A percentile compares a stretch with the other conserved stretches of the same genome.
Conservation (phyloP, 768 basidiomycete species). For the Kwoniella bestiolae region DNA sequence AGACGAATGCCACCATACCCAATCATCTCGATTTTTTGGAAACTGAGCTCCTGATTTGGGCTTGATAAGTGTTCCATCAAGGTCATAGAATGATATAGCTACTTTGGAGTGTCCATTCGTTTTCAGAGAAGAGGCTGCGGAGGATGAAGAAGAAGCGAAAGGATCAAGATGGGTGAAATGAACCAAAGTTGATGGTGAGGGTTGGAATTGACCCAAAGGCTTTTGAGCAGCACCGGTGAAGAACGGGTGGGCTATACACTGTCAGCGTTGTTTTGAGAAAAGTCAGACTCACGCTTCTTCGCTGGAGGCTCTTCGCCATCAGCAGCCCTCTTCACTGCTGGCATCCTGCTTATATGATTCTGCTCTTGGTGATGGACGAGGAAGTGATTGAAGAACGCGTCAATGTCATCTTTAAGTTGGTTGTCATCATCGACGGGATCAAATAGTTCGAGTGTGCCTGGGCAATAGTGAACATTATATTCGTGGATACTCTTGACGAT, state of each 20-base stretch:
- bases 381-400: conserved; percentile 8
- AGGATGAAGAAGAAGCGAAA: conserved; percentile 24
- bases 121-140: background rate
- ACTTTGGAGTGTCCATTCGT: conserved; percentile 62
- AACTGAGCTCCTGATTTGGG: conserved; percentile 60
- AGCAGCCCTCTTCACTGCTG: conserved; percentile 21
- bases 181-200: conserved; percentile 46
- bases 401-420: background rate
- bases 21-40: conserved; percentile 61
- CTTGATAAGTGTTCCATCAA: conserved; percentile 82
- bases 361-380: background rate
- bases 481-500: background rate
- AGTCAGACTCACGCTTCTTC: conserved; percentile 20
- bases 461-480: too few species aligned
- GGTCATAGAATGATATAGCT: conserved; percentile 80
- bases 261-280: conserved; percentile 1
- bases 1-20: conserved; percentile 74
- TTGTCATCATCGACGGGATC: conserved; percentile 21
- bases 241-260: conserved; percentile 43
- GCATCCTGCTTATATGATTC: conserved; percentile 3
- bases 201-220: conserved; percentile 26
- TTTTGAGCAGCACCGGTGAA: conserved; percentile 34
- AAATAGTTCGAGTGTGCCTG: conserved; percentile 3
- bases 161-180: conserved; percentile 55
- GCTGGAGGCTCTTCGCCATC: conserved; percentile 12